Conservation (phyloP, 2,329 filamentous ascomycete genomes). For the Elsinoe ampelina region DNA sequence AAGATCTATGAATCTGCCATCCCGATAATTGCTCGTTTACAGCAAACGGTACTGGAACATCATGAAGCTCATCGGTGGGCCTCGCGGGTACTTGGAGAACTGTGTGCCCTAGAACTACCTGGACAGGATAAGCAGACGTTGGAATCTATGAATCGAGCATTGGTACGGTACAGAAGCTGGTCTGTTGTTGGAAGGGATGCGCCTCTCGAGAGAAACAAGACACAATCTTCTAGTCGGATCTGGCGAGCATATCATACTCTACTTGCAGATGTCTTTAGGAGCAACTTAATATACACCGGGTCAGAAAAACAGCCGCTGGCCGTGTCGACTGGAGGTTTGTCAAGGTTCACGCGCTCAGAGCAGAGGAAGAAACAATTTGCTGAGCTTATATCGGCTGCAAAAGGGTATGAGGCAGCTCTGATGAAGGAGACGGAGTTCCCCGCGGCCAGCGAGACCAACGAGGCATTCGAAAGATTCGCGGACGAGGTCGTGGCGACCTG, state of each 20-base stretch:
- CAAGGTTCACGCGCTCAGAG: conserved; percentile 19
- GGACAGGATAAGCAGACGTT: conserved; percentile 11
- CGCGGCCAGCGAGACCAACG: conserved; percentile 66
- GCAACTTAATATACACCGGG: conserved; percentile 48
- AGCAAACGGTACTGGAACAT: background rate
- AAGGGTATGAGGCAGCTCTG: conserved; percentile 68
- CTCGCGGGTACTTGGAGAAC: conserved; percentile 24
- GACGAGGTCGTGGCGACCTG: conserved; percentile 76
- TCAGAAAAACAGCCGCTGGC: conserved; percentile 17
- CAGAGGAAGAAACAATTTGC: conserved; percentile 47
- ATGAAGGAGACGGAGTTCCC: conserved; percentile 76
- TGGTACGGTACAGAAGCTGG: conserved; percentile 24
- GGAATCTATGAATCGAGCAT: conserved; percentile 21
- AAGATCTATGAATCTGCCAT: conserved; percentile 1
- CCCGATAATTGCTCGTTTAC: background rate
- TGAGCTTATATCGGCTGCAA: conserved; percentile 72
- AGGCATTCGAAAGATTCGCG: conserved; percentile 74
- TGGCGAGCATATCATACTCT: conserved; percentile 81
- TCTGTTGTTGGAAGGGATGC: background rate
- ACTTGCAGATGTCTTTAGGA: conserved; percentile 65
- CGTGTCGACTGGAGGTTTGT: conserved; percentile 19
- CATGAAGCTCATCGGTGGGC: conserved; percentile 26
- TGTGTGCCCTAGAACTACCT: conserved; percentile 16
- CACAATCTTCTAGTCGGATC: conserved; percentile 48
- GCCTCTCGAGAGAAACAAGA: conserved; percentile 37